Evolutionary conservation across 257 asterid species (phyloP), one percentile per base, ranked within the genome.

Genomic region (Buddleja alternifolia): DNA sequence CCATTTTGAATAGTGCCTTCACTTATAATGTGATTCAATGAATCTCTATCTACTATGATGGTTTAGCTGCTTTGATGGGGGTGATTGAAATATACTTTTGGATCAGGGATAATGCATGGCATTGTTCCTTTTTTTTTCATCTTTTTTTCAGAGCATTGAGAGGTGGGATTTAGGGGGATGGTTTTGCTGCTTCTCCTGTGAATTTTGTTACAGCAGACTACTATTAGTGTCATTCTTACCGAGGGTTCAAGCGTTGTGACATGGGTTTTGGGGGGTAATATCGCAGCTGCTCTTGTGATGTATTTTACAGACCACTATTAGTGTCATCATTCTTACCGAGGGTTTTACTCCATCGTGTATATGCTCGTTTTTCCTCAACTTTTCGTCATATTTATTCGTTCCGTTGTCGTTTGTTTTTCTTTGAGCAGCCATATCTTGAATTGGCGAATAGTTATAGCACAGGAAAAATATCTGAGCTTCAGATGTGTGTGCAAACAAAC

Each of bases 391-490:
- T 45, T 55, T 50, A 47, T 55, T 47, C 25, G 16, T 73, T 32
- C 36, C 19, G 23, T 44, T 60, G 10, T 12, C 53, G 9, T 42
- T 23, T 12, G n/a, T 54, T 39, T 24, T 42, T 64, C 64, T 32
- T 60, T 54, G 75, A 48, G 74, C 92, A 93, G 98, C 83, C 95
- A 10, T 93, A 93, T 81, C 73, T 86, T 74, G 98, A 93, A 67
- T 75, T 93, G 89, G 89, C 88, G 34, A 85, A 24, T 73, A 71
- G 83, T 65, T 93, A 90, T 77, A 78, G 82, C 61, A 80, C 79
- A 58, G 98, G 97, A 48, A 90, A 85, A 62, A 85, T 90, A 54
- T 74, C 90, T 12, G 98, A 90, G 80, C 92, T 93, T 63, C 89
- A 90, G 59, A 47, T 75, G 0, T 82, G 73, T 56, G 92, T 85